A percentile compares a stretch with the other conserved stretches of the same genome.
Evolutionary conservation across 2,329 filamentous ascomycete genomes (phyloP).

Genomic region (Talaromyces sp.): DNA sequence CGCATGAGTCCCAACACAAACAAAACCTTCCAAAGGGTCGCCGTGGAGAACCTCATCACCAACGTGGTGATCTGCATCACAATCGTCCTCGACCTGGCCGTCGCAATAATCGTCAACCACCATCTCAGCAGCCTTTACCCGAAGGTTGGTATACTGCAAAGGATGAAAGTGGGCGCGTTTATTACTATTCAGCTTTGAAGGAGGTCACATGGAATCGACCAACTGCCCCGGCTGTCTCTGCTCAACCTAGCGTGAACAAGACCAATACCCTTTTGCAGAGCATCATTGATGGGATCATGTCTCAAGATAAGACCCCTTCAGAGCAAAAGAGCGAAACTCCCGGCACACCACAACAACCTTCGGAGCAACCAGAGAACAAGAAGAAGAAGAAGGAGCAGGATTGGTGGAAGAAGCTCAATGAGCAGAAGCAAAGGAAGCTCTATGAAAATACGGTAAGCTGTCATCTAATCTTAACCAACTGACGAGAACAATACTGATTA

Average conservation of each 20-base stretch:
- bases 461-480: background rate
- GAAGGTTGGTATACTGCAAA: slow-evolving; percentile 83
- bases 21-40: slow-evolving; percentile 29
- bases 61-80: slow-evolving; percentile 64
- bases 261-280: slow-evolving; percentile 78
- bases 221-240: slow-evolving; percentile 64
- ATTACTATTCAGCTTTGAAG: slow-evolving; percentile 82
- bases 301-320: slow-evolving; percentile 57
- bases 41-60: slow-evolving; percentile 35
- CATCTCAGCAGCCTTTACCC: slow-evolving; percentile 59
- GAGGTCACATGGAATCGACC: slow-evolving; percentile 82
- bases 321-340: slow-evolving; percentile 58
- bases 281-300: slow-evolving; percentile 80
- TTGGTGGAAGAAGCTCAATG: slow-evolving; percentile 49
- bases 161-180: slow-evolving; percentile 69
- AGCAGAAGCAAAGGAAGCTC: slow-evolving; percentile 89
- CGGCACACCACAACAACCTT: slow-evolving; percentile 67
- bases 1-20: background rate
- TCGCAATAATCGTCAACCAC: slow-evolving; percentile 50
- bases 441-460: slow-evolving; percentile 86
- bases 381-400: slow-evolving; percentile 49
- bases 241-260: slow-evolving; percentile 65
- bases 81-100: slow-evolving; percentile 59
- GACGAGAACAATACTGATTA: background rate
- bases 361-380: slow-evolving; percentile 58